phyloP scores from a whole-genome alignment of 2,329 filamentous ascomycete genomes.

The Tolypocladium sp. region DNA sequence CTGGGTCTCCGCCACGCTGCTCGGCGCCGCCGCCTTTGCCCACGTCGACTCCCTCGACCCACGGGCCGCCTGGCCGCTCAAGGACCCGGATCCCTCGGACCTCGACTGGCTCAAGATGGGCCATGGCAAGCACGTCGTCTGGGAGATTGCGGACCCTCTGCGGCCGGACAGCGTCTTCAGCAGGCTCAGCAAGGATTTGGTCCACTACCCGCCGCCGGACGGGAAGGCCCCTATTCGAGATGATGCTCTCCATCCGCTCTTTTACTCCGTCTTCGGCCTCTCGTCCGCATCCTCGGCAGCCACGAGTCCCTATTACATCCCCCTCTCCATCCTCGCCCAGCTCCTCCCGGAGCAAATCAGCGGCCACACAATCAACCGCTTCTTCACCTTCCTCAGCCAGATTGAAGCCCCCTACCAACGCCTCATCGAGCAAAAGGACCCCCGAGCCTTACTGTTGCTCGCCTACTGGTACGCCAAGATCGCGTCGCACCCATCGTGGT shows the following conservation, averaged over 20 bases:
- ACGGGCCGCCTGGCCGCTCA: slow-evolving; percentile 47
- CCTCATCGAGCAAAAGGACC: not conserved
- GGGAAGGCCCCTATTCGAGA: not conserved
- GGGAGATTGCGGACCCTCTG: too few species aligned
- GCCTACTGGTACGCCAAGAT: too few species aligned
- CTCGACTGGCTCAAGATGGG: slow-evolving; percentile 49
- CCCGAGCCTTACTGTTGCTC: too few species aligned
- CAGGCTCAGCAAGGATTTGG: too few species aligned
- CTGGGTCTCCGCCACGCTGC: slow-evolving; percentile 36
- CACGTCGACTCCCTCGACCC: slow-evolving; percentile 31
- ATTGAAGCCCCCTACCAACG: not conserved
- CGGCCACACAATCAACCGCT: not conserved
- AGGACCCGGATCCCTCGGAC: slow-evolving; percentile 27
- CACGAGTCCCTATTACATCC: not conserved
- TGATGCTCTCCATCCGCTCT: not conserved
- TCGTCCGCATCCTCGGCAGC: not conserved
- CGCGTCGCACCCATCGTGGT: too few species aligned
- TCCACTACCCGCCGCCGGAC: not conserved
- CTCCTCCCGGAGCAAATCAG: not conserved
- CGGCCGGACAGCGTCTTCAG: too few species aligned
- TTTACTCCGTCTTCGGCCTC: not conserved
- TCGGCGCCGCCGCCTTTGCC: slow-evolving; percentile 36
- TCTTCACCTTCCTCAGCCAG: not conserved
- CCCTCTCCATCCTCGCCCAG: not conserved
- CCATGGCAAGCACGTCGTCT: slow-evolving; percentile 5